Conservation (phyloP, 2,329 filamentous ascomycete genomes). For the Polychaeton citri region DNA sequence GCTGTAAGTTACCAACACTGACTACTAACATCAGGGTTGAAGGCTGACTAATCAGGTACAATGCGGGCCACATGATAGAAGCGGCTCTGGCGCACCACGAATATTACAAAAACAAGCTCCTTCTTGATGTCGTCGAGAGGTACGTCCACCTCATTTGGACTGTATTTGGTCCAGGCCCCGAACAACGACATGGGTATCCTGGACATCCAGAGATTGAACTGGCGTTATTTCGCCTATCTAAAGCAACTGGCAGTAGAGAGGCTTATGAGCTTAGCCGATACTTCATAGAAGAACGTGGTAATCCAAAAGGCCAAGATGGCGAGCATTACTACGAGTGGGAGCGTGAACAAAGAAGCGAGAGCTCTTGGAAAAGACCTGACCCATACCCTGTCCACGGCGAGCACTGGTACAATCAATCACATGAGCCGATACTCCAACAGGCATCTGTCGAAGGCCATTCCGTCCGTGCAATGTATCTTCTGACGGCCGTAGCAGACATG, state of each 20-base stretch:
- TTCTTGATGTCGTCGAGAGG: slow-evolving; percentile 40
- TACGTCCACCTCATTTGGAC: slow-evolving; percentile 41
- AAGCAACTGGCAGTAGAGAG: slow-evolving; percentile 24
- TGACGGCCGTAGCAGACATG: slow-evolving; percentile 45
- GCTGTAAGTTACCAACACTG: slow-evolving; percentile 35
- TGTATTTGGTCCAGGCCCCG: slow-evolving; percentile 37
- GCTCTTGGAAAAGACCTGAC: slow-evolving; percentile 32
- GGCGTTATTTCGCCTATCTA: slow-evolving; percentile 33
- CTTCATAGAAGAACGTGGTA: slow-evolving; percentile 47
- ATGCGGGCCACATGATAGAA: slow-evolving; percentile 49
- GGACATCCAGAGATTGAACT: slow-evolving; percentile 46
- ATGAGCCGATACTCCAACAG: slow-evolving; percentile 42
- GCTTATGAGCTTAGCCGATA: slow-evolving; percentile 39
- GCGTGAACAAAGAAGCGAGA: slow-evolving; percentile 36
- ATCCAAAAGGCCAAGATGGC: slow-evolving; percentile 35
- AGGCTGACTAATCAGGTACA: too few relatives aligned
- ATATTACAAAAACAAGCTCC: slow-evolving; percentile 36
- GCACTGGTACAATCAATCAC: slow-evolving; percentile 42
- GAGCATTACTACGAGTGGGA: slow-evolving; percentile 44
- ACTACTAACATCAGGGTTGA: too few relatives aligned
- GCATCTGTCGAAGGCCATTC: slow-evolving; percentile 44
- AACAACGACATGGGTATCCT: slow-evolving; percentile 45
- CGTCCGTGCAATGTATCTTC: slow-evolving; percentile 47
- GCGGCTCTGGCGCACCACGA: slow-evolving; percentile 44
- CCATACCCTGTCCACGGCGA: slow-evolving; percentile 31